phyloP scores from a whole-genome alignment of 1,139 yeast species.

The Sporopachydermia cereana region DNA sequence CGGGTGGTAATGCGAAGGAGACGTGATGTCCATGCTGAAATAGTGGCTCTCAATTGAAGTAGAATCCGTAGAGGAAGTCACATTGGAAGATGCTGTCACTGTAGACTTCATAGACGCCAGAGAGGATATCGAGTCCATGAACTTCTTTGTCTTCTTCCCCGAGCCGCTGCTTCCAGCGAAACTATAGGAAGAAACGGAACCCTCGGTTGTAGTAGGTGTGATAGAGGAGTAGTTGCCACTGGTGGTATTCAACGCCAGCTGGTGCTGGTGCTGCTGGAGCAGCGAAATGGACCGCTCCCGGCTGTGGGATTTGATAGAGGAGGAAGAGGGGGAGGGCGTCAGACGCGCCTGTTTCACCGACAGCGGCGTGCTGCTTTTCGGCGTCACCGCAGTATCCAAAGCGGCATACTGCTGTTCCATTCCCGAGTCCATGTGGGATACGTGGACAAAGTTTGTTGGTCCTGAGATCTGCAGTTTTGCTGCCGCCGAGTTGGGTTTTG shows the following conservation, averaged over 20 bases:
- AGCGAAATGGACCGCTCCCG: not conserved
- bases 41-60: not conserved
- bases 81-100: constrained; percentile 2
- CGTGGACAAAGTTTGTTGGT: constrained; percentile 19
- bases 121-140: constrained; percentile 5
- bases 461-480: constrained; percentile 13
- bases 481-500: constrained; percentile 10
- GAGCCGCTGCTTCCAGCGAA: not conserved
- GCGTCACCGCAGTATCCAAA: not conserved
- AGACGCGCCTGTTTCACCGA: no score
- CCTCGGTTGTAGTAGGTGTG: constrained; percentile 4
- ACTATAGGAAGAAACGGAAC: not conserved
- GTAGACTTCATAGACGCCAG: constrained; percentile 1
- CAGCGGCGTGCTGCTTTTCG: not conserved
- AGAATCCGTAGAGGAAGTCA: constrained; percentile 4
- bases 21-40: constrained; percentile 1
- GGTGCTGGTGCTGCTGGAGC: constrained; percentile 1
- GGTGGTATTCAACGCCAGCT: not conserved
- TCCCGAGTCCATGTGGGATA: constrained; percentile 17
- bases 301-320: constrained; percentile 2
- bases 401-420: constrained; percentile 12
- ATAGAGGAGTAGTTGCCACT: not conserved
- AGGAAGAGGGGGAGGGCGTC: not conserved
- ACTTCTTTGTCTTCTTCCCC: not conserved
- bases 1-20: not conserved